A percentile compares a stretch with the other conserved stretches of the same genome.
Evolutionary conservation across 208 protist genomes (phyloP).

Genomic region (Leishmania gerbilli): DNA sequence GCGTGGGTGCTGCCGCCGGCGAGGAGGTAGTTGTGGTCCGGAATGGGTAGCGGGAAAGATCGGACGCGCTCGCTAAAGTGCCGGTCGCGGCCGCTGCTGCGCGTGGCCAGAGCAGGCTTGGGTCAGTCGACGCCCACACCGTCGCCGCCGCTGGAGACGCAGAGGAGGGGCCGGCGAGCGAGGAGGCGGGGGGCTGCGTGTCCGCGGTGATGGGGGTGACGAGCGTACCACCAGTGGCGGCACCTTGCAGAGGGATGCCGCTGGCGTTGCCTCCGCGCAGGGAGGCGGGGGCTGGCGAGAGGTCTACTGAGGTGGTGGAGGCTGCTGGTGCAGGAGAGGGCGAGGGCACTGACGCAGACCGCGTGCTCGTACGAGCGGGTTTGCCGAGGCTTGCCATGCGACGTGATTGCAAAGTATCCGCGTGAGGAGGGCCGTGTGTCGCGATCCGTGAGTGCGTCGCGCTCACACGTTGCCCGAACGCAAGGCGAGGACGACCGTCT

Average conservation of each 20-base stretch:
- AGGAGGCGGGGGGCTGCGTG: background rate
- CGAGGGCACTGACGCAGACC: background rate
- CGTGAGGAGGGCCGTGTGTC: background rate
- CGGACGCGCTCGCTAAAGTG: background rate
- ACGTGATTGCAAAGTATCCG: background rate
- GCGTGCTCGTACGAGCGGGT: background rate
- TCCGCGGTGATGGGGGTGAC: constrained; percentile 14
- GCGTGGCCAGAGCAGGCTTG: constrained; percentile 10
- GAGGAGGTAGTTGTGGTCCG: background rate
- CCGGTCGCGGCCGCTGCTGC: constrained; percentile 5
- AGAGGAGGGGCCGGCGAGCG: background rate
- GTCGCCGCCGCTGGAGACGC: constrained; percentile 10
- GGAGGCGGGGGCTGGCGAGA: constrained; percentile 10
- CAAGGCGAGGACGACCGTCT: constrained; percentile 15
- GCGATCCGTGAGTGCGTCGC: constrained; percentile 12
- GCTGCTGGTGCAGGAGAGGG: background rate
- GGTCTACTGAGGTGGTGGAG: constrained; percentile 10
- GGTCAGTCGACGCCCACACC: constrained; percentile 29
- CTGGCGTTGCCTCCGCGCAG: constrained; percentile 17
- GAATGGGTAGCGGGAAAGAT: constrained; percentile 27
- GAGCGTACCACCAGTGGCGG: constrained; percentile 23
- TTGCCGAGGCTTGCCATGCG: background rate
- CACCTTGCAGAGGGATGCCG: constrained; percentile 39
- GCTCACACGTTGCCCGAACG: constrained; percentile 39
- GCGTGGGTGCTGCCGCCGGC: background rate